Base-by-base conservation (phyloP, 2,329 filamentous ascomycete genomes). In the Passalora sequoiae region DNA sequence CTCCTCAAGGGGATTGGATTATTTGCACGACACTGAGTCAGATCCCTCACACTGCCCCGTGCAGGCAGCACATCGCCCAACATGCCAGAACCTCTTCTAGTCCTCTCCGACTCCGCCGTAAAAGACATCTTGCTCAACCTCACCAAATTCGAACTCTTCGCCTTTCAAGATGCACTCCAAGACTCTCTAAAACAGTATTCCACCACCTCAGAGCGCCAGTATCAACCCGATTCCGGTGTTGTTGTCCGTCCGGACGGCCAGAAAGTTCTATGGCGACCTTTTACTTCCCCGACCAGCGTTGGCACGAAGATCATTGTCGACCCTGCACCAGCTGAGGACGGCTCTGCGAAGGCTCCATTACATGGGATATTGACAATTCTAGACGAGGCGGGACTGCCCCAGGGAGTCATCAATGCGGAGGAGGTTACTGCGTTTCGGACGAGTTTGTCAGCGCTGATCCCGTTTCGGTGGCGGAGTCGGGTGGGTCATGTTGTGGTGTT, bases 391-490 rank as follows among this genome's bases (percentile, higher is more conserved):
- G 48, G 48, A 1, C 19, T 47, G 4, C 40, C 44, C 1, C 16
- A 21, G 5, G 49, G 46, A 7, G 17, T 54, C 13, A 36, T 92
- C 27, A 83, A 87, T 56, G 84, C 86, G 12, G 76, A 77, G 46
- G 81, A 85, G 33, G 68, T 91, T 22, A 92, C 87, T 0, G 86
- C 84, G 3, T 92, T 91, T 65, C 80, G 87, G 47, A 92, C 87
- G 0, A 84, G 86, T 0, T 70, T 91, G 8, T 80, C 80, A 1
- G 84, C 83, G 3, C 77, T 83, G 41, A 80, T 82, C 19, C 72
- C 88, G 6, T 60, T 50, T 20, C 38, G 39, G 10, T 29, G 42
- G 31, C 43, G 60, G 1, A 46, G 44, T 8, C 15, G 21, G 4
- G 50, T 49, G 21, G 59, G 57, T n/a, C 61, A 63, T 2, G 52